Conservation (phyloP, 2,329 filamentous ascomycete species). For the Xylariaceae sp. region DNA sequence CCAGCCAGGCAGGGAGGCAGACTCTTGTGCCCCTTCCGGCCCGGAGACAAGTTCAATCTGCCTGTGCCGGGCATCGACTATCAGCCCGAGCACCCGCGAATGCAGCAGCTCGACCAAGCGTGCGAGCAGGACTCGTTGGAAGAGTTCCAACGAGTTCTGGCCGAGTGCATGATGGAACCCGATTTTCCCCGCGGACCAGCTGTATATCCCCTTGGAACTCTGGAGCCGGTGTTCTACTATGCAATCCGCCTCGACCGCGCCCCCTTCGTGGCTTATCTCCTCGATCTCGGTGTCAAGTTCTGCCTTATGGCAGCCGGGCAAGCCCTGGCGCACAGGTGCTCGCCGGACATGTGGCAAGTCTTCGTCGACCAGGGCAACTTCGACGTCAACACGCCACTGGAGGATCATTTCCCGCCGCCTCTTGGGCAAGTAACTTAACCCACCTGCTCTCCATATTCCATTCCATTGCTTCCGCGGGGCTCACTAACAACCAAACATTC, state of each 20-base stretch:
- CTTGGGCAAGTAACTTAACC: slow-evolving; percentile 3
- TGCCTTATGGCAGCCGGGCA: slow-evolving; percentile 1
- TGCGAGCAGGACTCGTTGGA: too few species aligned
- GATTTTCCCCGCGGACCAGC: slow-evolving; percentile 2
- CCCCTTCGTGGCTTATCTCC: slow-evolving; percentile 4
- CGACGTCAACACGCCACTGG: slow-evolving; percentile 5
- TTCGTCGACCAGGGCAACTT: slow-evolving; percentile 4
- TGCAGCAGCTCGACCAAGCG: too few species aligned
- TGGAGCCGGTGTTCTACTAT: slow-evolving; percentile 5
- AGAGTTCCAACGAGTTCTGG: too few species aligned
- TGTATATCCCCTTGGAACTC: slow-evolving; percentile 4
- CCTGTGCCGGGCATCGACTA: too few species aligned
- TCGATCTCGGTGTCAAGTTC: slow-evolving; percentile 3
- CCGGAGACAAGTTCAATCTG: too few species aligned
- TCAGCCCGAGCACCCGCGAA: too few species aligned
- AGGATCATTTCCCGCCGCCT: slow-evolving; percentile 1
- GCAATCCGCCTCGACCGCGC: slow-evolving; percentile 5
- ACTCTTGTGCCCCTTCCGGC: too few species aligned
- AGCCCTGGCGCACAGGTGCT: slow-evolving; percentile 1
- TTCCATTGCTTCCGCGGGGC: neutral
- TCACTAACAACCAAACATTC: slow-evolving; percentile 1
- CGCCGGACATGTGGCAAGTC: slow-evolving; percentile 6
- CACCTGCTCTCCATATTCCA: too few species aligned
- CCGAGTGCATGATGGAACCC: slow-evolving; percentile 1
- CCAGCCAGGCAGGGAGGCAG: too few species aligned